Evolutionary conservation across 257 asterid genomes (phyloP).

Genomic region (Buddleja alternifolia): DNA sequence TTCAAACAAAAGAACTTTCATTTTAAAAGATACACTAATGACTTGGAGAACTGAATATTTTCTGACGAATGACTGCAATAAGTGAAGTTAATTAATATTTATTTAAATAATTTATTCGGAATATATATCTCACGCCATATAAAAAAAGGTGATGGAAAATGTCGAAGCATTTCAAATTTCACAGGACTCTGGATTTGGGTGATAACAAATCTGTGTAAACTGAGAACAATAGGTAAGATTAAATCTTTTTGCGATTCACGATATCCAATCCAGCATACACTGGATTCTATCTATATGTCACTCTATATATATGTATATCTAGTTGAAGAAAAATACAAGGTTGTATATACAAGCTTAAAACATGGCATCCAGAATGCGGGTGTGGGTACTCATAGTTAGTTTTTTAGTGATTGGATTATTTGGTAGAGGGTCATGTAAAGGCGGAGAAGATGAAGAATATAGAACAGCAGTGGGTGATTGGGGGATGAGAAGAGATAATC

Average conservation of each 20-base stretch:
- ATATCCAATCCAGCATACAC: background rate
- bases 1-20: too few species aligned
- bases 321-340: too few species aligned
- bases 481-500: slow-evolving; percentile 38
- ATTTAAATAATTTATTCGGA: too few species aligned
- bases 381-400: background rate
- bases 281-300: background rate
- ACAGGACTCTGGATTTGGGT: too few species aligned
- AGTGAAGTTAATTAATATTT: too few species aligned
- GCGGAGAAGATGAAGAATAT: background rate
- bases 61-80: too few species aligned
- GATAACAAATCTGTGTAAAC: background rate
- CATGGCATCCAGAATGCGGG: background rate
- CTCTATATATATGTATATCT: background rate
- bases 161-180: too few species aligned
- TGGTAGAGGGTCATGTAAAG: background rate
- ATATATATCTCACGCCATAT: too few species aligned
- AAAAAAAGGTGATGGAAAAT: too few species aligned
- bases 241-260: background rate
- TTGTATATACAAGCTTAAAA: too few species aligned
- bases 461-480: slow-evolving; percentile 58
- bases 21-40: too few species aligned
- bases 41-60: too few species aligned
- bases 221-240: background rate
- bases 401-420: slow-evolving; percentile 4